A percentile compares a stretch with the other conserved stretches of the same genome.
These are phyloP conservation scores for Xylaria sp. DNA, from an alignment of 2,329 filamentous ascomycete genomes.

Conservation along the genomic window DNA sequence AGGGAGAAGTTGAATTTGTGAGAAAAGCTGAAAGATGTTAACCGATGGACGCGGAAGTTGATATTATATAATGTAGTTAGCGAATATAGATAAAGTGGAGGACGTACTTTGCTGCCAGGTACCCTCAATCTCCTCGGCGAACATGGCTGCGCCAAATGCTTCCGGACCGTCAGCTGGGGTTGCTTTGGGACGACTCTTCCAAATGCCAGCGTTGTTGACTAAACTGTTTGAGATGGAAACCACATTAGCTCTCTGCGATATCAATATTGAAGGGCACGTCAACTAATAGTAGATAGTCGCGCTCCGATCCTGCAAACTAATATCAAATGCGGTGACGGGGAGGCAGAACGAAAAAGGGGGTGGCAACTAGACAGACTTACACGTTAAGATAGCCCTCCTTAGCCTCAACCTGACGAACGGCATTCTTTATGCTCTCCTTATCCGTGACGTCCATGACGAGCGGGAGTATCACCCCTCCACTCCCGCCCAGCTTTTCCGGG, in stretches of 20 bases:
- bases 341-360: neutral
- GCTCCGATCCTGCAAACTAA: neutral
- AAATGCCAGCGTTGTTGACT: constrained; percentile 65
- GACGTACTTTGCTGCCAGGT: constrained; percentile 44
- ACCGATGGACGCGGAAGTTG: neutral
- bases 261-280: neutral
- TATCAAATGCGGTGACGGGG: neutral
- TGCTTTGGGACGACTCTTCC: constrained; percentile 26
- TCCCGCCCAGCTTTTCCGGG: constrained; percentile 49
- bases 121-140: constrained; percentile 42
- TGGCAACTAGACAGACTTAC: constrained; percentile 31
- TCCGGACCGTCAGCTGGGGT: constrained; percentile 44
- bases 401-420: constrained; percentile 62
- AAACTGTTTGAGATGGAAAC: constrained; percentile 46
- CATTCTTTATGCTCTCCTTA: constrained; percentile 60
- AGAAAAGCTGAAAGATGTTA: constrained; percentile 53
- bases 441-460: constrained; percentile 59
- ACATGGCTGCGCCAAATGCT: constrained; percentile 44
- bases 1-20: constrained; percentile 62
- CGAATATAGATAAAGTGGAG: neutral
- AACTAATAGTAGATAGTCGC: neutral
- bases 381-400: constrained; percentile 65
- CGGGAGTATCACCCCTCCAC: constrained; percentile 60
- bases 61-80: neutral
- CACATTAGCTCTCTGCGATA: constrained; percentile 4